phyloP scores from a whole-genome alignment of 2,329 filamentous ascomycete species.

The Neoscytalidium dimidiatum region DNA sequence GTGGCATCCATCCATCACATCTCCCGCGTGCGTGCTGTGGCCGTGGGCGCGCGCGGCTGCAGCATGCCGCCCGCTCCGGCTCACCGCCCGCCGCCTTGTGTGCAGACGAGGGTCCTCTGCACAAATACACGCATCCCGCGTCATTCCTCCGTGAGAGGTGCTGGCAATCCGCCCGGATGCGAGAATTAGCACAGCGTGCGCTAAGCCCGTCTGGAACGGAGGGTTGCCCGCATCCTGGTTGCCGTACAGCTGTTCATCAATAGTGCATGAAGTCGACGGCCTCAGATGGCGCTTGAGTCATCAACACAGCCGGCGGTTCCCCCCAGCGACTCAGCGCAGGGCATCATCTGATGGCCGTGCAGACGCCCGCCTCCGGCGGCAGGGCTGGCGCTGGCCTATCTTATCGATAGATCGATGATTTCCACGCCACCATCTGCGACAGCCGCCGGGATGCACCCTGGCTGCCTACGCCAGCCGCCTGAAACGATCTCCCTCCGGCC shows the following conservation, averaged over 20 bases:
- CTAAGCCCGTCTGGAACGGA: not conserved
- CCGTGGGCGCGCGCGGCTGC: not conserved
- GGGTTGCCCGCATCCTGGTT: not conserved
- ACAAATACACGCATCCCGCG: not conserved
- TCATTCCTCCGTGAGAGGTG: too few relatives aligned
- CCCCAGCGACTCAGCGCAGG: not conserved
- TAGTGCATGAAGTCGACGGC: not conserved
- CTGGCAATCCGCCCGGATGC: not conserved
- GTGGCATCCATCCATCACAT: not conserved
- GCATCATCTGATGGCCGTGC: not conserved
- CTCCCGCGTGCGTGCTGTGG: not conserved
- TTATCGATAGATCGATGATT: slow-evolving; percentile 16
- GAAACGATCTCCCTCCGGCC: not conserved
- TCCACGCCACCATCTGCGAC: slow-evolving; percentile 14
- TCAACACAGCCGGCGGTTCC: not conserved
- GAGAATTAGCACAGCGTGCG: not conserved
- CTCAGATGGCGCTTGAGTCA: not conserved
- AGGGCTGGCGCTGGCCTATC: not conserved
- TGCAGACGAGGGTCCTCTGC: not conserved
- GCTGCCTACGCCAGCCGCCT: not conserved
- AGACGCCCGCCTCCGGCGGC: not conserved
- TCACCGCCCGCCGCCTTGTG: not conserved
- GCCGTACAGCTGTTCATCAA: not conserved
- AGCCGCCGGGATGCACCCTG: not conserved
- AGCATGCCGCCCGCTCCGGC: not conserved